Base-by-base conservation (phyloP, 2,329 filamentous ascomycete species). In the Emmonsiellopsis sp. region DNA sequence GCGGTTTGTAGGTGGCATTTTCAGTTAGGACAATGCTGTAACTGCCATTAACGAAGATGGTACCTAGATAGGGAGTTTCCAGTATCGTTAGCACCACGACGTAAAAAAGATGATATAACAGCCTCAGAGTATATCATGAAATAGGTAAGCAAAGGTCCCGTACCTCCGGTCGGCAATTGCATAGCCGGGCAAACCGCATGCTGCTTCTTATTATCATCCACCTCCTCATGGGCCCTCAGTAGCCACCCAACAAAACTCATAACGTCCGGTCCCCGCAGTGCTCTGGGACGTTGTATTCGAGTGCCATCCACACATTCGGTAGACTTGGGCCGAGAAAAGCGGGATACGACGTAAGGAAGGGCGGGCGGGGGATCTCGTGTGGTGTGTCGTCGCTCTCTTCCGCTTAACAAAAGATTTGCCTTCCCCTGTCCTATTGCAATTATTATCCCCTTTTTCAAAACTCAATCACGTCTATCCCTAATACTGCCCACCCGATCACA, bases 1-100 rank as follows among this genome's bases (percentile, higher is more conserved):
- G 59, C 8, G 77, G 76, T 55, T 72, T 70, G 55, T 75, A 81
- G 35, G 78, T 65, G 38, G 75, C 76, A 65, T 78, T 73, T 50
- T 73, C 67, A 4, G 67, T 69, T 48, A 80, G 67, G 9, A 72
- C 75, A 42, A 79, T 61, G 4, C 71, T 64, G 47, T 63, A 68
- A 37, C 70, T 68, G 16, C 66, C 63, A 53, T 73, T 74, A 34
- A 76, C 56, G 56, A 70, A 69, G 20, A 77, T 58, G 16, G 69
- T 62, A 9, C 73, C 73, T 73, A 54, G 6, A 55, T 9, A 16
- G 10, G 34, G 52, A 37, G 38, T 2, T 6, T n/a, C 34, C 30
- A n/a, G 34, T 38, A 9, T 38, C 3, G 7, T 38, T 38, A 38
- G 13, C 13, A 38, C 13, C 35, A 40, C 7, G 34, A 26, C 20